These are phyloP conservation scores for Xylaria scruposa DNA, from an alignment of 495 filamentous ascomycete species.

Conservation along the genomic window DNA sequence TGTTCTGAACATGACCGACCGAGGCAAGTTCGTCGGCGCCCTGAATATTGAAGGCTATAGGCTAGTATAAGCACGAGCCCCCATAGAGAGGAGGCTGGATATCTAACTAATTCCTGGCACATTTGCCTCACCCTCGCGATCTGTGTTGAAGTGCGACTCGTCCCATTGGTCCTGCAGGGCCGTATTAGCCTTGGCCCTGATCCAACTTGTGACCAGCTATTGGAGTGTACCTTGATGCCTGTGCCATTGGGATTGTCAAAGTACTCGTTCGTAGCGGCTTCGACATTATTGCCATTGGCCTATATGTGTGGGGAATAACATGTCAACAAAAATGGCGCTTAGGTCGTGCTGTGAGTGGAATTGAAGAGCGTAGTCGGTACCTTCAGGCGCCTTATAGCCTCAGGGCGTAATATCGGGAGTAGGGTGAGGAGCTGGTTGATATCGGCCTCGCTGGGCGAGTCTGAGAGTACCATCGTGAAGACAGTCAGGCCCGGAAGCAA, in stretches of 20 bases:
- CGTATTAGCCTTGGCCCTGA: slow-evolving; percentile 32
- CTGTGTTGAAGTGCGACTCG: slow-evolving; percentile 51
- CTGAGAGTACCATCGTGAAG: slow-evolving; percentile 40
- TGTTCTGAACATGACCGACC: slow-evolving; percentile 39
- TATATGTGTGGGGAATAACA: slow-evolving; percentile 28
- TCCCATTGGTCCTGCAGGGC: slow-evolving; percentile 53
- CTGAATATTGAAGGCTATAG: slow-evolving; percentile 63
- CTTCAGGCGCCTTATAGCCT: slow-evolving; percentile 49
- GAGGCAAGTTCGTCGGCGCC: slow-evolving; percentile 57
- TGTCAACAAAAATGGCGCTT: slow-evolving; percentile 7
- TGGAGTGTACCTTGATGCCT: slow-evolving; percentile 43
- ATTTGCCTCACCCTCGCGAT: slow-evolving; percentile 50
- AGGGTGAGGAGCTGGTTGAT: slow-evolving; percentile 41
- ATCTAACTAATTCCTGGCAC: slow-evolving; percentile 41
- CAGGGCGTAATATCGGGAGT: slow-evolving; percentile 38
- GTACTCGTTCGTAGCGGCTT: slow-evolving; percentile 53
- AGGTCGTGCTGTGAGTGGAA: background rate
- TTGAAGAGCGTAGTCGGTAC: slow-evolving; percentile 34
- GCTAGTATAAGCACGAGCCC: slow-evolving; percentile 25
- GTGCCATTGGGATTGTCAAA: slow-evolving; percentile 45
- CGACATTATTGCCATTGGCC: slow-evolving; percentile 52
- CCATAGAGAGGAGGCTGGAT: slow-evolving; percentile 8
- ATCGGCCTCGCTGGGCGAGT: slow-evolving; percentile 39
- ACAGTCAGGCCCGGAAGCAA: slow-evolving; percentile 1
- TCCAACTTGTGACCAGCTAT: background rate